These are phyloP conservation scores for Paramecium tetraurelia DNA, from an alignment of 73 alveolate genomes.

Conservation along the genomic window DNA sequence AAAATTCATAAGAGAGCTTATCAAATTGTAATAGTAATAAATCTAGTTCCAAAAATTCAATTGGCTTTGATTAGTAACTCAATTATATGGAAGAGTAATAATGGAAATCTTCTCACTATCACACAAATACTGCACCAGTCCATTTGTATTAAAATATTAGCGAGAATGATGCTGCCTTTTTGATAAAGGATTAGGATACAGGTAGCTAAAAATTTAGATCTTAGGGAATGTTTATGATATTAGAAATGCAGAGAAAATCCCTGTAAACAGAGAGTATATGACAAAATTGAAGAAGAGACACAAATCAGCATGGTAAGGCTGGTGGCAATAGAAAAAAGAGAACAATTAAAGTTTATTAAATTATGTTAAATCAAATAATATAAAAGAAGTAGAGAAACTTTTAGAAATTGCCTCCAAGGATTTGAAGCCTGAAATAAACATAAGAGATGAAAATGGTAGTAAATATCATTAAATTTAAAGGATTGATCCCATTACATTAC, in stretches of 20 bases:
- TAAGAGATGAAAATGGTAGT: slow-evolving; percentile 28
- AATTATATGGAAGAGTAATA: background rate
- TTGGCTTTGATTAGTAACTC: background rate
- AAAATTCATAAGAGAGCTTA: background rate
- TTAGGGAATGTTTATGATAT: slow-evolving; percentile 25
- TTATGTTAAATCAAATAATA: slow-evolving; percentile 19
- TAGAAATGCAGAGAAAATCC: background rate
- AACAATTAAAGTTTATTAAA: slow-evolving; percentile 14
- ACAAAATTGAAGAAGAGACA: slow-evolving; percentile 45
- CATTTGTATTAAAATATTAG: background rate
- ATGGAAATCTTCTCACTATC: slow-evolving; percentile 13
- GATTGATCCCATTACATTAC: slow-evolving; percentile 49
- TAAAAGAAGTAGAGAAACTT: slow-evolving; percentile 22
- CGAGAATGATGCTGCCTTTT: background rate
- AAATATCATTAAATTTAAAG: background rate
- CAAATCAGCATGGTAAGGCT: slow-evolving; percentile 58
- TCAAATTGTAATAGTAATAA: slow-evolving; percentile 20
- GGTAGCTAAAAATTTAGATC: background rate
- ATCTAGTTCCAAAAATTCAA: background rate
- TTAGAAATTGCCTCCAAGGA: slow-evolving; percentile 38
- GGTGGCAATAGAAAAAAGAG: slow-evolving; percentile 58
- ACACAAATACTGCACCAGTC: slow-evolving; percentile 15
- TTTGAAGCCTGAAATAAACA: slow-evolving; percentile 46
- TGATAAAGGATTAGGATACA: slow-evolving; percentile 3
- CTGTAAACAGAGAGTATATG: background rate